Base-by-base conservation (phyloP, 2,329 filamentous ascomycete genomes). In the Alternaria consortialis region DNA sequence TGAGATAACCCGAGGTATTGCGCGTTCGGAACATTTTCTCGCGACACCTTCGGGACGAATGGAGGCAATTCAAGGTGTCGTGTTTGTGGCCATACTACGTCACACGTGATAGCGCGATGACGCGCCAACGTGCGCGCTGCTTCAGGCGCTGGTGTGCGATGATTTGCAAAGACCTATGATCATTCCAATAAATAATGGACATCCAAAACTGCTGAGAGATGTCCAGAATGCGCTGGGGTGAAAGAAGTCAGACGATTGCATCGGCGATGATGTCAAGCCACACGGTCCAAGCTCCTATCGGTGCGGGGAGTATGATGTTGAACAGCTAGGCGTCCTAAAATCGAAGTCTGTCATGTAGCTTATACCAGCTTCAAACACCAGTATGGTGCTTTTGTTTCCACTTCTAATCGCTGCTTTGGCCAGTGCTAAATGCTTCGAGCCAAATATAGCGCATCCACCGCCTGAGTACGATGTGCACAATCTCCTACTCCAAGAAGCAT, bases 361-460 rank as follows among this genome's bases (percentile, higher is more conserved):
- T 36, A 31, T 53, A 3, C 39, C 29, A 34, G 31, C 53, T 51
- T 34, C 39, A 25, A 25, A 27, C 57, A 61, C 56, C 39, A 68
- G 27, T 29, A 71, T 70, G 65, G 29, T 69, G 17, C 52, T 62
- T 27, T 9, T 67, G 5, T 46, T 52, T 23, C 34, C 32, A 9
- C n/a, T 68, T 6, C 34, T 68, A 9, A 47, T 62, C 9, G 63
- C 55, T 32, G 58, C 60, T 23, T 50, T 66, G 15, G 69, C 44
- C 2, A 56, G 53, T 13, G 72, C 72, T 7, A 68, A 52, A 47
- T 82, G 79, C 62, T 77, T 74, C 60, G 78, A 80, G 46, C 75
- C 77, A 5, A 73, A 68, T 9, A 69, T 74, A n/a, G 79, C 79
- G 7, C 79, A 80, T 54, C 79, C 77, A n/a, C 65, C 73, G 12